These are phyloP conservation scores for Cicer bijugum DNA, from an alignment of 306 rosid genomes.

Conservation along the genomic window DNA sequence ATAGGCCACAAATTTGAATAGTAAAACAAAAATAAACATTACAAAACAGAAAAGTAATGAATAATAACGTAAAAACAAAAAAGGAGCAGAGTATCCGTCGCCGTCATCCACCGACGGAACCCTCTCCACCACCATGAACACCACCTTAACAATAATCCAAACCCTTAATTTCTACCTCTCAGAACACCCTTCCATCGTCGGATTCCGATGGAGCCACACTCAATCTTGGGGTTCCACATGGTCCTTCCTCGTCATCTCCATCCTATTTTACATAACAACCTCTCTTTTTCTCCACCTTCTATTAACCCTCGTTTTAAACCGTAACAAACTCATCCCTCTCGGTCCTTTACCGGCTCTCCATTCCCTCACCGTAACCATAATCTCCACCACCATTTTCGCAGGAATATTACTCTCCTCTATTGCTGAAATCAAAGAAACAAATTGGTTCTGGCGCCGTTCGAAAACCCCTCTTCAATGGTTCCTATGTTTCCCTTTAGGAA, in stretches of 20 bases:
- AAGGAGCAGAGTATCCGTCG: slow-evolving; percentile 6
- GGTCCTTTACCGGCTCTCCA: slow-evolving; percentile 92
- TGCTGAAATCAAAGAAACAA: slow-evolving; percentile 86
- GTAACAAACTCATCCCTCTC: slow-evolving; percentile 59
- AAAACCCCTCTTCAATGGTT: slow-evolving; percentile 92
- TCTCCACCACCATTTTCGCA: slow-evolving; percentile 72
- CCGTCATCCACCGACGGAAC: slow-evolving; percentile 38
- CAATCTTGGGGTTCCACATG: slow-evolving; percentile 88
- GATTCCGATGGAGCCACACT: slow-evolving; percentile 79
- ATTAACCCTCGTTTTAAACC: slow-evolving; percentile 49
- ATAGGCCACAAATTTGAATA: slow-evolving; percentile 14
- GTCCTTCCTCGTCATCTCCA: slow-evolving; percentile 79
- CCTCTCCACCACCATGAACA: slow-evolving; percentile 33
- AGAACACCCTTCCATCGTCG: slow-evolving; percentile 84
- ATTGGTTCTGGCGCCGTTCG: slow-evolving; percentile 90
- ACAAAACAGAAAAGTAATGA: background rate
- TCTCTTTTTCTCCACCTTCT: slow-evolving; percentile 58
- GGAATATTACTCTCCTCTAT: slow-evolving; percentile 75
- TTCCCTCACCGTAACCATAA: slow-evolving; percentile 60
- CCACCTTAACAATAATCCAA: slow-evolving; percentile 45
- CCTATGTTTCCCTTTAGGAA: slow-evolving; percentile 85
- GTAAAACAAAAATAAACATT: background rate
- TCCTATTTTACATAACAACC: slow-evolving; percentile 53
- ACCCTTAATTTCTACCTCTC: slow-evolving; percentile 69
- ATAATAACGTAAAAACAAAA: background rate